phyloP scores from a whole-genome alignment of 2,329 filamentous ascomycete genomes.

The Domatiomyces catenatus region DNA sequence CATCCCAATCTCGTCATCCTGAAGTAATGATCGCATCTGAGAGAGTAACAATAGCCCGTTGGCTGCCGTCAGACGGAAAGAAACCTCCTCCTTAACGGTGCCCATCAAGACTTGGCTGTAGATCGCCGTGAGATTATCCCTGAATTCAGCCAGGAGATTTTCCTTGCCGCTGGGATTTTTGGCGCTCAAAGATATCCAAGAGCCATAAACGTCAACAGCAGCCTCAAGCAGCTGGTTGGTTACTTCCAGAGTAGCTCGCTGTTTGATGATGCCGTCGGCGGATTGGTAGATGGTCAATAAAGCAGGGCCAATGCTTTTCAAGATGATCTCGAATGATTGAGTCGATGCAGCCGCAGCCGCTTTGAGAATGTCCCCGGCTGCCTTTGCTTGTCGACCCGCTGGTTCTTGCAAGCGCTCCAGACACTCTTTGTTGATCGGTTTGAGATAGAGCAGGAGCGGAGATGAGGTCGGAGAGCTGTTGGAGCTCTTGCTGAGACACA shows the following conservation, averaged over 20 bases:
- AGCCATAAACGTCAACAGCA: conserved; percentile 41
- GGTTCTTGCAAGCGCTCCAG: conserved; percentile 54
- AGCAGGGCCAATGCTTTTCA: conserved; percentile 41
- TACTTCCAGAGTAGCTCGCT: conserved; percentile 47
- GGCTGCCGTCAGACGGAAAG: conserved; percentile 34
- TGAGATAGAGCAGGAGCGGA: conserved; percentile 39
- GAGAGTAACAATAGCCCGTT: conserved; percentile 34
- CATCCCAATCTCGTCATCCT: conserved; percentile 37
- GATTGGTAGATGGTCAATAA: conserved; percentile 46
- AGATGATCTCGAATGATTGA: conserved; percentile 39
- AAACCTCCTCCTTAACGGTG: conserved; percentile 35
- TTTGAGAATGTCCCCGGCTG: conserved; percentile 45
- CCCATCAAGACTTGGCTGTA: conserved; percentile 41
- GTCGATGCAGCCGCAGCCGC: conserved; percentile 41
- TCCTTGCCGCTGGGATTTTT: conserved; percentile 20
- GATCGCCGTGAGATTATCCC: conserved; percentile 37
- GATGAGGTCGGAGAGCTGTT: conserved; percentile 24
- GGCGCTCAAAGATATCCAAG: conserved; percentile 34
- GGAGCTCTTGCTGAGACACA: conserved; percentile 35
- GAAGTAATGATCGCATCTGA: conserved; percentile 31
- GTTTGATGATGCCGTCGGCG: conserved; percentile 46
- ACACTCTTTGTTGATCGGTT: conserved; percentile 50
- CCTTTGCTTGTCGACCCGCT: conserved; percentile 52
- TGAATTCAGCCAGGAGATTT: conserved; percentile 33
- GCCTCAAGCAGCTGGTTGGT: conserved; percentile 43